Evolutionary conservation across 345 rosid genomes (phyloP).

Genomic region (Trapa bicornis): DNA sequence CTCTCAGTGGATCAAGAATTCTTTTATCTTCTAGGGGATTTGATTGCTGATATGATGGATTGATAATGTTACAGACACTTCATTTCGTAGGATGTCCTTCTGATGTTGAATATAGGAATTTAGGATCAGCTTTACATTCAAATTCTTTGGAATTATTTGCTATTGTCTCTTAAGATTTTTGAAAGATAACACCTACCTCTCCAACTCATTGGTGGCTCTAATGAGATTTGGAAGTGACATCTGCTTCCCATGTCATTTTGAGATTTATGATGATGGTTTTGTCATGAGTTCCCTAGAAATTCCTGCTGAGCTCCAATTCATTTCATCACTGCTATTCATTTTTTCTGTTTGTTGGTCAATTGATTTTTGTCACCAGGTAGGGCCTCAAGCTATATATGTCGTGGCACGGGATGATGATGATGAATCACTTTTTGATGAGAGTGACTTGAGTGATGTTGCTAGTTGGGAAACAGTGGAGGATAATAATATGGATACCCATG

Average conservation of each 20-base stretch:
- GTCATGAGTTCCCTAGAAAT: background rate
- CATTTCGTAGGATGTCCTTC: background rate
- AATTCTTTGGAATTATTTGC: background rate
- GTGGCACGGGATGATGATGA: conserved; percentile 94
- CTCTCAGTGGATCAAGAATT: background rate
- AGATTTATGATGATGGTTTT: background rate
- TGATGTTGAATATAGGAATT: background rate
- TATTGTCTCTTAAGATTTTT: background rate
- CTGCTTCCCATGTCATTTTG: background rate
- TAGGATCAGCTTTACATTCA: background rate
- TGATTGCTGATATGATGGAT: background rate
- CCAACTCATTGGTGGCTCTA: background rate
- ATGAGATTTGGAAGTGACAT: background rate
- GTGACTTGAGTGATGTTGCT: conserved; percentile 81
- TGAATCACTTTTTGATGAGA: conserved; percentile 68
- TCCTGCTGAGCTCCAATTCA: background rate
- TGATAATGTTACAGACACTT: background rate
- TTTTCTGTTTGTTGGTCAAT: background rate
- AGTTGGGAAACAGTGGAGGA: conserved; percentile 94
- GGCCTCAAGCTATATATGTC: conserved; percentile 94
- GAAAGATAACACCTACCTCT: background rate
- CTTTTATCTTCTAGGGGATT: background rate
- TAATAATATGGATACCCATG: conserved; percentile 50
- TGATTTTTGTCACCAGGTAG: conserved; percentile 47
- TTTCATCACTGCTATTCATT: background rate